Base-by-base conservation (phyloP, 2,329 filamentous ascomycete genomes). In the Pseudofabraea citricarpa region DNA sequence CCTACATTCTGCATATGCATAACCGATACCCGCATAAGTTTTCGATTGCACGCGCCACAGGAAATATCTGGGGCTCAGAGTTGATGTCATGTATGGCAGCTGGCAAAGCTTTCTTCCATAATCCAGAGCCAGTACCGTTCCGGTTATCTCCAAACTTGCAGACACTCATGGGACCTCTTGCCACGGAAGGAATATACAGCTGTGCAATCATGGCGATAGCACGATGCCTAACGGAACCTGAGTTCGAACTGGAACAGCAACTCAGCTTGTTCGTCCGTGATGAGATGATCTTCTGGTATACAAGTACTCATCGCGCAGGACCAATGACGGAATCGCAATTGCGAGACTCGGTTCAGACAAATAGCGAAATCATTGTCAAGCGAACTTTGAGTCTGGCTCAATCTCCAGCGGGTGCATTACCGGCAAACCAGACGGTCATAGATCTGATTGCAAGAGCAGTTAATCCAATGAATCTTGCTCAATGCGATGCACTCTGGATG, bases 221-320 rank as follows among this genome's bases (percentile, higher is more conserved):
- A 6, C 82, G 93, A 36, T 95, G 89, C 66, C 75, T 98, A 48
- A 94, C 90, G 10, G 90, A 97, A 60, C 88, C 90, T 20, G 81
- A 87, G 60, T 78, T 81, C 57, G 90, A 97, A 65, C 78, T 98
- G n/a, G 93, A 95, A 62, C 90, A 96, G 65, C 89, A 94, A 47
- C 77, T 99, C 39, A 88, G 85, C 44, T 79, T 99, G 46, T 97
- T 97, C 64, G 93, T 99, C 50, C 82, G 93, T 6, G 93, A 99
- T 59, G 93, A 99, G 68, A 94, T 98, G 78, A 90, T 91, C 53
- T 94, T 90, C 69, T 98, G 93, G 93, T 90, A 90, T 56, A 94
- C 87, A 3, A 85, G 82, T 52, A 79, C 72, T 51, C 87, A 95
- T 61, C 80, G 89, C 36, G 65, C 70, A 5, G 64, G 68, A 20